Percentiles rank a stretch among this genome's conserved stretches.
These are phyloP conservation scores for Clonostachys solani DNA, from an alignment of 2,329 filamentous ascomycete genomes.

Conservation along the genomic window DNA sequence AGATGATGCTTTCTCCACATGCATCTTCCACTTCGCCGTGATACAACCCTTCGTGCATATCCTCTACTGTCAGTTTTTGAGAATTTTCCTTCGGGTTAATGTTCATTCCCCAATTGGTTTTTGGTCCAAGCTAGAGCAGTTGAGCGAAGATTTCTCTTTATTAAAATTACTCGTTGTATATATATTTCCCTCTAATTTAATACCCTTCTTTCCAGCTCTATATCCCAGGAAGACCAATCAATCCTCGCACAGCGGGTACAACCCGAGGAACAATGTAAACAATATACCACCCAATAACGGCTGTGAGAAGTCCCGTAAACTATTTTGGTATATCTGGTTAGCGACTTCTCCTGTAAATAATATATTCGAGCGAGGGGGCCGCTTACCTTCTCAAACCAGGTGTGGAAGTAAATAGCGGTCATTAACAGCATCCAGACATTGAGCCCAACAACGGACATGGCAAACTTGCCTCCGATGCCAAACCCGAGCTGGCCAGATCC, in stretches of 20 bases:
- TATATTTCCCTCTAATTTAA: no score
- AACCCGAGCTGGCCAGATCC: conserved; percentile 20
- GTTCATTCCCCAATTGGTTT: no score
- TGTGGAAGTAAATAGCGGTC: conserved; percentile 98
- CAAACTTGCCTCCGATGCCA: conserved; percentile 48
- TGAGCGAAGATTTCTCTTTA: no score
- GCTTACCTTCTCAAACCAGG: conserved; percentile 91
- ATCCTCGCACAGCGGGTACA: conserved; percentile 35
- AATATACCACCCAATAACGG: conserved; percentile 38
- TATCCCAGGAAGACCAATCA: conserved; percentile 48
- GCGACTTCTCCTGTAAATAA: conserved; percentile 1
- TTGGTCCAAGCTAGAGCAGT: no score
- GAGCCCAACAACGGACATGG: conserved; percentile 60
- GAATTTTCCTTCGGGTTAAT: no score
- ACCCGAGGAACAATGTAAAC: conserved; percentile 49
- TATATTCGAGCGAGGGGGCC: background rate
- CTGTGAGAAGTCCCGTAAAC: conserved; percentile 50
- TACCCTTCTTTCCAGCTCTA: conserved; percentile 12
- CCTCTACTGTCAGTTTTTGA: no score
- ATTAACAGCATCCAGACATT: conserved; percentile 97
- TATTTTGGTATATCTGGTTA: conserved; percentile 17
- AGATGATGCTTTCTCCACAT: no score
- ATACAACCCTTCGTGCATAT: no score
- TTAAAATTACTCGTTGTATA: no score
- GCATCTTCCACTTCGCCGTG: no score